Evolutionary conservation across 2,329 filamentous ascomycete species (phyloP), one percentile per base, ranked within the genome.

Genomic region (Ophiostoma triangulosporum): DNA sequence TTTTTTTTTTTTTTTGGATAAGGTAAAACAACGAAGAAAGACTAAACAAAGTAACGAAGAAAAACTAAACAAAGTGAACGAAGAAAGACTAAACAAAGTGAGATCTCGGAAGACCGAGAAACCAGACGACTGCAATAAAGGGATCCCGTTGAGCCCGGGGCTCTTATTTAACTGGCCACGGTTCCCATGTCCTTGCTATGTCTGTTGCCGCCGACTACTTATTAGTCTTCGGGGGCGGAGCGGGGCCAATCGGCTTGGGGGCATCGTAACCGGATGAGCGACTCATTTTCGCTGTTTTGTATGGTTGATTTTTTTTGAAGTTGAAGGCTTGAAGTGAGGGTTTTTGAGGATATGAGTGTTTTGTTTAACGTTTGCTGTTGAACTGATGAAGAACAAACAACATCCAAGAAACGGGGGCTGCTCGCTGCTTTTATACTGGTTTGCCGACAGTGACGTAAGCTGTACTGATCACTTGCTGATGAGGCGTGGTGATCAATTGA

Each of bases 191-290:
- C 17, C 6, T 22, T 20, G 17, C n/a, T 22, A 8, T 12, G 7
- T 11, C n/a, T 12, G 17, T 22, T 9, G 6, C 22, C 40, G 24
- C 7, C 12, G 14, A 6, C 14, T 14, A n/a, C 6, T 15, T 29
- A 35, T 17, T 38, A n/a, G n/a, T 51, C 48, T 36, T 54, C 31
- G 31, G 52, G 5, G 48, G 36, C 14, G 48, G 36, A 22, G 29
- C 36, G 14, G 45, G 52, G 14, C 32, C 22, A 14, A 17, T 12
- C 4, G 54, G 54, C 20, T 48, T 48, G 26, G 51, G 54, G 27
- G 27, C 27, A 17, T 56, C 51, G 48, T 56, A 45, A 9, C 51
- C 48, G 15, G 52, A 48, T 6, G 36, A 22, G 35, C 54, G 40
- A 43, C 48, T 35, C 54, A 56, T 56, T 9, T n/a, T 40, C 17